These are phyloP conservation scores for Paramecium primaurelia DNA, from an alignment of 73 alveolate genomes.

Conservation along the genomic window DNA sequence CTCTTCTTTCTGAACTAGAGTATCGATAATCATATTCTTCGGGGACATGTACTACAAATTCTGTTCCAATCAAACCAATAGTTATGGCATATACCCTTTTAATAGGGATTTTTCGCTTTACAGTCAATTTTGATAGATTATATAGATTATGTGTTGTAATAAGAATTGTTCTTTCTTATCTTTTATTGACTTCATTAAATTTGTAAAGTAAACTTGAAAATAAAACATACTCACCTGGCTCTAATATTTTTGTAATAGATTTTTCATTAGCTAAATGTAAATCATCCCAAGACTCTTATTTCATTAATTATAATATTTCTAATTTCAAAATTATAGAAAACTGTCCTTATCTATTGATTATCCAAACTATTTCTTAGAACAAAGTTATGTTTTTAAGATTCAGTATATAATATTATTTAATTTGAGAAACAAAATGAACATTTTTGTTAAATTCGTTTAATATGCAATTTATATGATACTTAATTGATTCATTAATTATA, in stretches of 20 bases:
- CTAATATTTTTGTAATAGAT: constrained; percentile 44
- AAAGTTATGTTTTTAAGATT: neutral
- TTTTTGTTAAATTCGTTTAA: neutral
- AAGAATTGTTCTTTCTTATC: constrained; percentile 74
- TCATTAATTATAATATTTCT: neutral
- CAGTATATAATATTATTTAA: neutral
- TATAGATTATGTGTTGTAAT: constrained; percentile 73
- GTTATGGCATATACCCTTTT: constrained; percentile 74
- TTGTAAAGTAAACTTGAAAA: constrained; percentile 71
- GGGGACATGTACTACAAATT: constrained; percentile 74
- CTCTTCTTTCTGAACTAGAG: constrained; percentile 63
- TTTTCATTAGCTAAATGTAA: constrained; percentile 57
- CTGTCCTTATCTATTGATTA: neutral
- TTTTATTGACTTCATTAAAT: constrained; percentile 75
- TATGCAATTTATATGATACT: neutral
- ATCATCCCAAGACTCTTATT: constrained; percentile 46
- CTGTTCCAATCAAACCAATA: constrained; percentile 57
- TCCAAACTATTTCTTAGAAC: neutral
- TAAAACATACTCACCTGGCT: constrained; percentile 71
- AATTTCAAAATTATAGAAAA: neutral
- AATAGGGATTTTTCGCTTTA: constrained; percentile 75
- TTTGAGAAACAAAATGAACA: too few species aligned
- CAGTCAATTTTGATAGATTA: constrained; percentile 65
- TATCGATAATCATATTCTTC: constrained; percentile 74
- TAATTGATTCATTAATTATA: neutral